A percentile compares a stretch with the other conserved stretches of the same genome.
Conservation (phyloP, 2,329 filamentous ascomycete species). For the Claviceps purpurea region DNA sequence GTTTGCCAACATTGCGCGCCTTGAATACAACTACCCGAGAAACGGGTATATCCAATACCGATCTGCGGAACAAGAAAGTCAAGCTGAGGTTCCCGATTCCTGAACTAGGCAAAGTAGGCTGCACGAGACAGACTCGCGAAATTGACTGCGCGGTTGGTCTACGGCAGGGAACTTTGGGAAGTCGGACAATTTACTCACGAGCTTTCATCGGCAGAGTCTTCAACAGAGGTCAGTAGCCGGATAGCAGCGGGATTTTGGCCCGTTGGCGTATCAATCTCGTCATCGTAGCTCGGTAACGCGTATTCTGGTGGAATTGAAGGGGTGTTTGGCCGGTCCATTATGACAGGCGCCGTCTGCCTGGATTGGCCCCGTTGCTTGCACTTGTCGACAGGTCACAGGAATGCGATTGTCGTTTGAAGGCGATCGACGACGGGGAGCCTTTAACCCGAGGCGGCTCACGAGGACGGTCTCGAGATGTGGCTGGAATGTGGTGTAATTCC, state of each 20-base stretch:
- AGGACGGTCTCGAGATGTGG: neutral
- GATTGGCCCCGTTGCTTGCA: neutral
- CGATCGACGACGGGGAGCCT: neutral
- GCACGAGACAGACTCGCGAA: neutral
- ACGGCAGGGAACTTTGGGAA: neutral
- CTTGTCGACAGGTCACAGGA: slow-evolving; percentile 14
- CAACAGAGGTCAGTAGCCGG: slow-evolving; percentile 48
- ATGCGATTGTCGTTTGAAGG: slow-evolving; percentile 10
- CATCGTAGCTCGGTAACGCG: slow-evolving; percentile 41
- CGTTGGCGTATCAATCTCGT: slow-evolving; percentile 35
- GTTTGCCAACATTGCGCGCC: neutral
- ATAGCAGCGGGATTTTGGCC: slow-evolving; percentile 39
- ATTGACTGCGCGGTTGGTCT: neutral
- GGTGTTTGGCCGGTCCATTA: slow-evolving; percentile 37
- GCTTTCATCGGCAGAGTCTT: slow-evolving; percentile 36
- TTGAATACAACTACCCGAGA: slow-evolving; percentile 19
- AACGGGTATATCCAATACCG: slow-evolving; percentile 1
- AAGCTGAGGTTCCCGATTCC: neutral
- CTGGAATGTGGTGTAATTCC: neutral
- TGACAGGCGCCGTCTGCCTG: neutral
- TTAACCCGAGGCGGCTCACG: neutral
- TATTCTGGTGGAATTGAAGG: slow-evolving; percentile 45
- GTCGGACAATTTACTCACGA: slow-evolving; percentile 38
- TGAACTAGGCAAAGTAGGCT: neutral
- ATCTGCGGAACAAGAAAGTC: neutral